phyloP scores from a whole-genome alignment of 2,329 filamentous ascomycete genomes.

The Cadophora sp. region DNA sequence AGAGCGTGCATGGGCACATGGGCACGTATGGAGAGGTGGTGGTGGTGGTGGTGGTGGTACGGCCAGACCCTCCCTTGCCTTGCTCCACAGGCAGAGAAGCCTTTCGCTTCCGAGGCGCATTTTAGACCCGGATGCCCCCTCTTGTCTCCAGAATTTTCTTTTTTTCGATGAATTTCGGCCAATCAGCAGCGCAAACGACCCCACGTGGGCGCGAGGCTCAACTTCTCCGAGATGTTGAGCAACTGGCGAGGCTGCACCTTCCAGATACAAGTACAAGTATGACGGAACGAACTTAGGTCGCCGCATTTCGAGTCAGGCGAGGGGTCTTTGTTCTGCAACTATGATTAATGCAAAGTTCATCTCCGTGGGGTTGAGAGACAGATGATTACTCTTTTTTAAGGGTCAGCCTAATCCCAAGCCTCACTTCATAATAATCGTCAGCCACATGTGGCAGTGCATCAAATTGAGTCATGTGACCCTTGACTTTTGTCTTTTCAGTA shows the following conservation, averaged over 20 bases:
- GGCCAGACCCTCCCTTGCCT: not conserved
- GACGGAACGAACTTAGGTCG: not conserved
- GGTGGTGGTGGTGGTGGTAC: not conserved
- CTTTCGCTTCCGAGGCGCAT: not conserved
- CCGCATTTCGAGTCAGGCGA: not conserved
- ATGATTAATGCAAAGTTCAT: not conserved
- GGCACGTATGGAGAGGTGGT: no score
- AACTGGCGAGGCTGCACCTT: not conserved
- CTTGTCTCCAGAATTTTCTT: not conserved
- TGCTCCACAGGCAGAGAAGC: not conserved
- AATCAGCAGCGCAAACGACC: not conserved
- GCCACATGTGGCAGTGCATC: not conserved
- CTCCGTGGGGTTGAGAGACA: not conserved
- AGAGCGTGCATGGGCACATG: not conserved
- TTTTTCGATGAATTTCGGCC: not conserved
- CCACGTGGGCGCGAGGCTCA: not conserved
- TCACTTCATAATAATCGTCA: not conserved
- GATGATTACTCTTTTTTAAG: not conserved
- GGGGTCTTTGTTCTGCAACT: not conserved
- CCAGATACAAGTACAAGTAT: no score
- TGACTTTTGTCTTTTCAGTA: no score
- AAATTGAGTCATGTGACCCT: no score
- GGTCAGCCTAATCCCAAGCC: not conserved
- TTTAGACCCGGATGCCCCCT: not conserved
- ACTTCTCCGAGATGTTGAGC: not conserved